Evolutionary conservation across 371 early-diverging fungal genomes (phyloP).

Genomic region (Capniomyces stellatus): DNA sequence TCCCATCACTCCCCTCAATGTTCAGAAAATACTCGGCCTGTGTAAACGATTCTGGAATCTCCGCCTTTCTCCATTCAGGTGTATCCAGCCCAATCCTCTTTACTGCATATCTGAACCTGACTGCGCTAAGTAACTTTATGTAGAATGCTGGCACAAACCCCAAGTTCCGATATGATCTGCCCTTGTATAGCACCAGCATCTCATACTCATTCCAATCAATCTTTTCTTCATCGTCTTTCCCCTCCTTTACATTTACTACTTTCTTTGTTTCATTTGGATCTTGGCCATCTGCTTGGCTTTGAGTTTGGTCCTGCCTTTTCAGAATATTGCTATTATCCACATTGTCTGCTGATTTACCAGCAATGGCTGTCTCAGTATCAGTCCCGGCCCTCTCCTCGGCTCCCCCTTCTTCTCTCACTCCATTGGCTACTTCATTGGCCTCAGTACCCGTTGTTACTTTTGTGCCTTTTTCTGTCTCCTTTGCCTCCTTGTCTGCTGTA

Average conservation of each 20-base stretch:
- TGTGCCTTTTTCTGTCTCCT: too few species aligned
- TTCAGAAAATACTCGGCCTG: background rate
- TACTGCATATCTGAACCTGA: background rate
- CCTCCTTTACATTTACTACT: background rate
- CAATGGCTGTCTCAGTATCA: too few species aligned
- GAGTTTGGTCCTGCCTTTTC: too few species aligned
- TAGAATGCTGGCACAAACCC: constrained; percentile 1
- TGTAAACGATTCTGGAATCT: background rate
- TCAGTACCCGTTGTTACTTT: too few species aligned
- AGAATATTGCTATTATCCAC: too few species aligned
- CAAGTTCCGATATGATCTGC: background rate
- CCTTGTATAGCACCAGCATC: background rate
- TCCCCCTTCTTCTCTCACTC: too few species aligned
- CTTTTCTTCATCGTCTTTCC: background rate
- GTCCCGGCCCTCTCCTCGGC: too few species aligned
- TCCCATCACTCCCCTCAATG: background rate
- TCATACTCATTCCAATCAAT: background rate
- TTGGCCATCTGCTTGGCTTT: too few species aligned
- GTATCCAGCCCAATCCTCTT: background rate
- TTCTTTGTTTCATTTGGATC: background rate
- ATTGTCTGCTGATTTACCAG: too few species aligned
- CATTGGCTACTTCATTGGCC: too few species aligned
- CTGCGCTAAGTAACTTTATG: background rate
- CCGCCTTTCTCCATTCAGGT: background rate
- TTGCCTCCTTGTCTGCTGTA: too few species aligned